Evolutionary conservation across 2,329 filamentous ascomycete genomes (phyloP), one percentile per base, ranked within the genome.

Genomic region (Kalmusia sp.): DNA sequence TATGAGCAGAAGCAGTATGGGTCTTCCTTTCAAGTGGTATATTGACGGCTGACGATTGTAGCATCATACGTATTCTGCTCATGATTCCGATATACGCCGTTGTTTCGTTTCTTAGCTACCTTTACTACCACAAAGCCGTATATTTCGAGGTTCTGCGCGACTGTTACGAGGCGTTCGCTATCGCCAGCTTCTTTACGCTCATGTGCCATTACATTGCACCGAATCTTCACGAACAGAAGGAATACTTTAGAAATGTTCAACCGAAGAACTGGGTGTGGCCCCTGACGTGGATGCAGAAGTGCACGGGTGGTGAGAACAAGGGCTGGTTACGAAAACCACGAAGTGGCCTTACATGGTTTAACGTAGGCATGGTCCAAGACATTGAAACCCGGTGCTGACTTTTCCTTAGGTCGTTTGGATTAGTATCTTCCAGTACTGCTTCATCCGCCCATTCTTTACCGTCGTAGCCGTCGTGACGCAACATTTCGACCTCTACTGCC

Each of bases 281-380:
- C 0, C 61, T 93, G 17, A 86, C 77, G 58, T 90, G 88, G 83
- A 79, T 90, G 55, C 84, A 87, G 60, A 87, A 83, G 65, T 90
- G 87, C 69, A 89, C 86, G 51, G 87, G 90, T 31, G 88, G 89
- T 28, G 74, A 89, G 54, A 79, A 84, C 48, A 76, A 71, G 55
- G 90, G 91, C 0, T 80, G 82, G 22, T 88, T 90, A 81, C 83
- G 90, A 61, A 88, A 83, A n/a, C 91, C 92, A 0, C 80, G 83
- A 61, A 95, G 89, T 73, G 91, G 92, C 1, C 77, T 96, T 71
- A 96, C 91, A 1, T 95, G 91, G 91, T 96, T 96, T 77, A 96
- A 96, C 71, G 84, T 86, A 68, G 41, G 75, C 40, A 6, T n/a
- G n/a, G n/a, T n/a, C n/a, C n/a, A n/a, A n/a, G n/a, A n/a, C n/a